phyloP scores from a whole-genome alignment of 2,329 filamentous ascomycete genomes.

The Colletotrichum ledebouriae region DNA sequence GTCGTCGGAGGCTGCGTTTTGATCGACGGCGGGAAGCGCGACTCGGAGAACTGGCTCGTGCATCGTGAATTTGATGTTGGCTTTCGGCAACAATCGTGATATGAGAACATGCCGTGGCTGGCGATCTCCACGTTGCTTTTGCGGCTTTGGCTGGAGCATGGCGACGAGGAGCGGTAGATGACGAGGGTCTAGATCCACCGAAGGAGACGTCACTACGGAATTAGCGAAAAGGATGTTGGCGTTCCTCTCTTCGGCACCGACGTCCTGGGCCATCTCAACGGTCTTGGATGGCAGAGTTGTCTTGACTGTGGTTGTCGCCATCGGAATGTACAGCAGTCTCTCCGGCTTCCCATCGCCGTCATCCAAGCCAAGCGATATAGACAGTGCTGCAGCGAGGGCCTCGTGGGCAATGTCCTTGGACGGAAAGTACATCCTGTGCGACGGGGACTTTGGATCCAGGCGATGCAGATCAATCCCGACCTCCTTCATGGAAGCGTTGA shows the following conservation, averaged over 20 bases:
- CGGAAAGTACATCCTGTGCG: constrained; percentile 98
- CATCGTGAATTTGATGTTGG: constrained; percentile 94
- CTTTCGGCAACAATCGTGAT: constrained; percentile 92
- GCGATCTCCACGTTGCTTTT: constrained; percentile 43
- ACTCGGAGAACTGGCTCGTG: constrained; percentile 96
- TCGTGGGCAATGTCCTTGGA: constrained; percentile 94
- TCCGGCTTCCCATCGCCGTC: constrained; percentile 90
- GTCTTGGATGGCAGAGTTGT: constrained; percentile 96
- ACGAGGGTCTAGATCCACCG: constrained; percentile 90
- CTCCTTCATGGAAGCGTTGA: constrained; percentile 96
- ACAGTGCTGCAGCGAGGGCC: constrained; percentile 90
- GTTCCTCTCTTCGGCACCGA: constrained; percentile 86
- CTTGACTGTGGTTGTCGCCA: constrained; percentile 95
- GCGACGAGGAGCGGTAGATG: constrained; percentile 89
- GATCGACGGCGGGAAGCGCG: constrained; percentile 82
- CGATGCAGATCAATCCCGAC: constrained; percentile 93
- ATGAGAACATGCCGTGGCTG: constrained; percentile 75
- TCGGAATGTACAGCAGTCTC: constrained; percentile 91
- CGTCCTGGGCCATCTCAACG: constrained; percentile 81
- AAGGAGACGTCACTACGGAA: constrained; percentile 94
- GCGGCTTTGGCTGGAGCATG: constrained; percentile 72
- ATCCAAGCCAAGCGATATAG: constrained; percentile 91
- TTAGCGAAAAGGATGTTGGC: constrained; percentile 97
- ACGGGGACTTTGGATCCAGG: constrained; percentile 90
- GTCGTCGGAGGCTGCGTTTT: constrained; percentile 76